Conservation (phyloP, 2,329 filamentous ascomycete species). For the Alternaria sp. region DNA sequence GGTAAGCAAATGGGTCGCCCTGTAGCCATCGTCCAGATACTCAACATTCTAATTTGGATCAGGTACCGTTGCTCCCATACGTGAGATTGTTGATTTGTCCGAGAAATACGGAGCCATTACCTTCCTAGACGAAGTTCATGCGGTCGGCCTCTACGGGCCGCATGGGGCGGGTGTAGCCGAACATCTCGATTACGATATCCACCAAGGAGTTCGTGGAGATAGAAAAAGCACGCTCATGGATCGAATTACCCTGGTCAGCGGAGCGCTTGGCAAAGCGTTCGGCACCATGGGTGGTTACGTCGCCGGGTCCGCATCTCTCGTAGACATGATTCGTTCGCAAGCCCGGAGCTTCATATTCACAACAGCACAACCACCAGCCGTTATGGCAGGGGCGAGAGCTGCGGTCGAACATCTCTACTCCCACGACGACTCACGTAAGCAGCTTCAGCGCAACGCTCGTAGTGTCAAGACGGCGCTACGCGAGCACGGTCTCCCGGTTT, state of each 20-base stretch:
- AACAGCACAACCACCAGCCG: background rate
- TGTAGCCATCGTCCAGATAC: background rate
- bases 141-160: background rate
- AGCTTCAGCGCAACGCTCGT: background rate
- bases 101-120: background rate
- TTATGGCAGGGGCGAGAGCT: background rate
- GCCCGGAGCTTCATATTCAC: background rate
- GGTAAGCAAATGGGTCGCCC: background rate
- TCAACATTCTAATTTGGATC: background rate
- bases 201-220: background rate
- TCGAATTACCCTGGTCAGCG: background rate
- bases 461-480: background rate
- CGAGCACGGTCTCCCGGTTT: background rate
- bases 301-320: background rate
- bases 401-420: background rate
- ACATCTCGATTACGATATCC: background rate
- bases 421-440: background rate
- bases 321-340: background rate
- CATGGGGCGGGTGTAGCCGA: background rate
- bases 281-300: background rate
- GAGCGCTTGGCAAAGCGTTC: background rate
- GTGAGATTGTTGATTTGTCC: background rate
- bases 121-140: background rate
- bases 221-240: background rate
- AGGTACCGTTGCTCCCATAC: background rate